These are phyloP conservation scores for Lolium multiflorum DNA, from an alignment of 176 grass and related monocot species.

Conservation along the genomic window DNA sequence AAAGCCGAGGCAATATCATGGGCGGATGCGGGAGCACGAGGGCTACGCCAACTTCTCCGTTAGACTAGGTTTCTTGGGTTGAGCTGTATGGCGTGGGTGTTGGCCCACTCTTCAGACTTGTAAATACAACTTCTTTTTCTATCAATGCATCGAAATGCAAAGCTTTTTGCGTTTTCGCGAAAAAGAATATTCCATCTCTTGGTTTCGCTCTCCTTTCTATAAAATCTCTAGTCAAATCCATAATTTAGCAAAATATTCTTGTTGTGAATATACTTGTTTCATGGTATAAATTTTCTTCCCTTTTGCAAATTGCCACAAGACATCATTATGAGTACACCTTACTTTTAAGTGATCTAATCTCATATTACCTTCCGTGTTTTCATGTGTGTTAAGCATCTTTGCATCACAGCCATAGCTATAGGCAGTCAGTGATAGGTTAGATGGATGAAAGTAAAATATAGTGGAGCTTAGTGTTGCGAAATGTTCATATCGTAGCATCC, in stretches of 20 bases:
- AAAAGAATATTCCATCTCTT: slow-evolving; percentile 24
- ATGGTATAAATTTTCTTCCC: background rate
- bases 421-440: background rate
- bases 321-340: background rate
- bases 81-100: too few relatives aligned
- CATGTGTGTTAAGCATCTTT: background rate
- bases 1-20: too few relatives aligned
- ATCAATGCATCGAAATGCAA: too few relatives aligned
- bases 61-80: too few relatives aligned
- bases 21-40: too few relatives aligned
- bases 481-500: slow-evolving; percentile 1
- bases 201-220: background rate
- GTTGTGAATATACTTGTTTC: slow-evolving; percentile 33
- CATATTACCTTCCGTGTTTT: background rate
- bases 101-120: too few relatives aligned
- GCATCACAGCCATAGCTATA: background rate
- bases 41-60: too few relatives aligned
- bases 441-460: background rate
- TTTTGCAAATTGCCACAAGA: slow-evolving; percentile 2
- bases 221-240: slow-evolving; percentile 18
- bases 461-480: slow-evolving; percentile 15
- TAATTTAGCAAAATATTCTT: background rate
- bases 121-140: too few relatives aligned
- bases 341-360: slow-evolving; percentile 14
- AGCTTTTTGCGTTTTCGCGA: too few relatives aligned